phyloP scores from a whole-genome alignment of 2,329 filamentous ascomycete species.

The Nannizziopsis arthrosporioides region DNA sequence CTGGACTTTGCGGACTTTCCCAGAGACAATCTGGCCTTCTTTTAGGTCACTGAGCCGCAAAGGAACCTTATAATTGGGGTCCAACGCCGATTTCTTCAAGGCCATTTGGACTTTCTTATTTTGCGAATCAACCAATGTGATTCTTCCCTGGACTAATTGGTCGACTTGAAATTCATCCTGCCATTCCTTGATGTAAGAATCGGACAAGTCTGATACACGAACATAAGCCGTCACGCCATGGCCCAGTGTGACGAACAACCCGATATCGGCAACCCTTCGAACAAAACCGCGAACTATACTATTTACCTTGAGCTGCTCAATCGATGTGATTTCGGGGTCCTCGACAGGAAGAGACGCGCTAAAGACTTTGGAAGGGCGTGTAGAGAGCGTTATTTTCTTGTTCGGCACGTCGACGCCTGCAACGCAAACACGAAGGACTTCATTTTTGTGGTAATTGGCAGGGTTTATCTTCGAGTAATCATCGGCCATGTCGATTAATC shows the following conservation, averaged over 20 bases:
- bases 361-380: conserved; percentile 75
- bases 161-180: conserved; percentile 77
- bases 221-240: conserved; percentile 72
- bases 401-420: conserved; percentile 68
- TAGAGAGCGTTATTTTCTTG: conserved; percentile 71
- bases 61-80: conserved; percentile 63
- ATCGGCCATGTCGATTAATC: conserved; percentile 73
- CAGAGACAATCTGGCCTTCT: conserved; percentile 70
- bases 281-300: conserved; percentile 83
- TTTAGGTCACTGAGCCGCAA: conserved; percentile 66
- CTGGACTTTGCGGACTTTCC: conserved; percentile 84
- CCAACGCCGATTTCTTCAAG: conserved; percentile 72
- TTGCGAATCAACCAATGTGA: conserved; percentile 58
- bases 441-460: conserved; percentile 64
- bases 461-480: conserved; percentile 74
- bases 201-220: conserved; percentile 77
- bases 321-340: conserved; percentile 64
- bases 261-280: conserved; percentile 78
- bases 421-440: conserved; percentile 77
- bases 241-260: conserved; percentile 74
- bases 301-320: conserved; percentile 61
- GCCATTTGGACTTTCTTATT: conserved; percentile 70
- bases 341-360: conserved; percentile 71
- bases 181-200: conserved; percentile 90
- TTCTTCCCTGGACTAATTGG: conserved; percentile 78